These are phyloP conservation scores for Hypoxylon sp. DNA, from an alignment of 2,329 filamentous ascomycete genomes.

Conservation along the genomic window DNA sequence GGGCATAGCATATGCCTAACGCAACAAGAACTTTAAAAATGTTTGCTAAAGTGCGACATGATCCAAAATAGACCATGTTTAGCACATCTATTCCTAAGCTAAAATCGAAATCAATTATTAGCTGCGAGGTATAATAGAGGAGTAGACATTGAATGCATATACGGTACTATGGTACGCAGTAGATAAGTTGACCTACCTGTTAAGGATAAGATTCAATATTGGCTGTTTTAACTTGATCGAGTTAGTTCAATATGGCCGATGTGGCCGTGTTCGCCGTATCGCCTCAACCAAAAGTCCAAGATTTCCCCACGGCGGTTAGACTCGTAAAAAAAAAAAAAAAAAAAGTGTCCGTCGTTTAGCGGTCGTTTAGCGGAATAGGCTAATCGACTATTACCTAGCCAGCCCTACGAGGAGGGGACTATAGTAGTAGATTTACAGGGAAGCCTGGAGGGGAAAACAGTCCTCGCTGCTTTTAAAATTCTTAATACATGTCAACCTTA, in stretches of 20 bases:
- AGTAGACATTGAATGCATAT: too few relatives aligned
- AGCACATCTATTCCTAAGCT: constrained; percentile 2
- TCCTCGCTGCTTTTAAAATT: constrained; percentile 43
- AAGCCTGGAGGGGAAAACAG: constrained; percentile 4
- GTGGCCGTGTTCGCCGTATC: constrained; percentile 7
- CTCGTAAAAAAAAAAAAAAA: constrained; percentile 34
- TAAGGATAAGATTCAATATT: not conserved
- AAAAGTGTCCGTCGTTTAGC: constrained; percentile 20
- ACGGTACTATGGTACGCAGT: too few relatives aligned
- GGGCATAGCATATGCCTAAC: constrained; percentile 18
- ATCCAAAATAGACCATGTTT: constrained; percentile 21
- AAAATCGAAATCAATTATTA: not conserved
- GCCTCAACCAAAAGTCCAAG: not conserved
- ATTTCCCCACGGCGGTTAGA: constrained; percentile 20
- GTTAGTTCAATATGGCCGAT: not conserved
- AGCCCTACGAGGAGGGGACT: constrained; percentile 40
- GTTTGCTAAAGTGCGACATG: constrained; percentile 36
- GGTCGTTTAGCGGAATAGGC: constrained; percentile 30
- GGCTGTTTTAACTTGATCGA: not conserved
- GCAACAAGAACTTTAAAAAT: constrained; percentile 28
- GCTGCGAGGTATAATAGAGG: not conserved
- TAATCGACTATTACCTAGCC: constrained; percentile 42
- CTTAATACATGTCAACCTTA: not conserved
- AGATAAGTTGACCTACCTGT: not conserved
- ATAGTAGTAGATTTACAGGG: constrained; percentile 5